Evolutionary conservation across 106 monocot species (phyloP), one percentile per base, ranked within the genome.

Genomic region (Platanthera guangdongensis): DNA sequence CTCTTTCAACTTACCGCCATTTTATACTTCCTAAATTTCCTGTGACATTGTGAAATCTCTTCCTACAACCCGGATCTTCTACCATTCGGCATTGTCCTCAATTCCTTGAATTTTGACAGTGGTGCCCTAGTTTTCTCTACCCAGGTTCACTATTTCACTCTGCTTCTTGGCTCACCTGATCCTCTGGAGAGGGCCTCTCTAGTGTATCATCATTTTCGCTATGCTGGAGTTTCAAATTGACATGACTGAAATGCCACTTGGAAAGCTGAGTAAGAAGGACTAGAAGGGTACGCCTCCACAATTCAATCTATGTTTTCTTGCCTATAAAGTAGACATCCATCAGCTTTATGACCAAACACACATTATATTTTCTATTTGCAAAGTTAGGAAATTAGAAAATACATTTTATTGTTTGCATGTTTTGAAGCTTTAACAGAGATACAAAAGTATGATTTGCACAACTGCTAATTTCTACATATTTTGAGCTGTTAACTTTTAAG

Each of bases 141-240:
- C 39, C 39, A 39, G 39, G 39, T 39, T 39, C 39, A 39, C 39
- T 39, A 39, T 39, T 39, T 39, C 39, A 3, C 39, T 39, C 39
- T 39, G 39, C 39, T 39, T 39, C 39, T 39, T 39, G 39, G 39
- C 39, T 39, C 39, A 2, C 2, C 39, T 39, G 39, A 3, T 39
- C 39, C 39, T 39, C 39, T 1, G 39, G 39, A 39, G 39, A 39
- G 1, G 1, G 39, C 39, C 3, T 39, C 39, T 39, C 39, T 39
- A 39, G 25, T 25, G 25, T 25, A 25, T 25, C 25, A 25, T 25
- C 25, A 25, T 25, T 25, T 25, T 25, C 25, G 99, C 99, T 65
- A 92, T 99, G 94, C 68, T 89, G 88, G 99, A 99, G 62, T 99
- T 99, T 76, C 89, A 99, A 81, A 99, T 94, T 54, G 92, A 94